These are phyloP conservation scores for Geotrichum armillariae DNA, from an alignment of 1,139 yeast species.

Conservation along the genomic window DNA sequence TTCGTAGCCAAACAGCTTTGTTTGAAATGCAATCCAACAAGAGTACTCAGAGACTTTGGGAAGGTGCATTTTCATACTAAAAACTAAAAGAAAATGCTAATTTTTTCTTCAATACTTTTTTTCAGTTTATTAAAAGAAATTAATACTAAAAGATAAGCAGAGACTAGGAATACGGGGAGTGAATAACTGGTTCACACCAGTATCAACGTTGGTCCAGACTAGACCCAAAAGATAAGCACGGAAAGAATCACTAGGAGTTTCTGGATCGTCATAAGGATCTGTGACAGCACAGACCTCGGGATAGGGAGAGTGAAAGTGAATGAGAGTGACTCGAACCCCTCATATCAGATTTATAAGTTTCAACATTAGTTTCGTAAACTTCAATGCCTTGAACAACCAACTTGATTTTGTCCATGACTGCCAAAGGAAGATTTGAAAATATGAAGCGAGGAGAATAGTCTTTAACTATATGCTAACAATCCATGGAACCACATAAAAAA, in stretches of 20 bases:
- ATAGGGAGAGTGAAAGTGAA: conserved; percentile 48
- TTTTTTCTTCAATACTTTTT: too few relatives aligned
- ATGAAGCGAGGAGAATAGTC: conserved; percentile 51
- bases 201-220: conserved; percentile 57
- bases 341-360: conserved; percentile 34
- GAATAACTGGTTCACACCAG: conserved; percentile 59
- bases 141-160: too few relatives aligned
- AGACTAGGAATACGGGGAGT: conserved; percentile 54
- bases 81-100: too few relatives aligned
- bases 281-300: conserved; percentile 52
- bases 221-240: conserved; percentile 56
- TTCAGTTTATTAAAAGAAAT: too few relatives aligned
- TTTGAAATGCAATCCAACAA: too few relatives aligned
- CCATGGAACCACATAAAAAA: too few relatives aligned
- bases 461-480: too few relatives aligned
- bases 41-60: too few relatives aligned
- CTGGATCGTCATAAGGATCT: conserved; percentile 48
- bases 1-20: too few relatives aligned
- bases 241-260: conserved; percentile 47
- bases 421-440: conserved; percentile 1
- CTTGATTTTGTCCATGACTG: background rate
- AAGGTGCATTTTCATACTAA: too few relatives aligned
- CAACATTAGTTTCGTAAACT: conserved; percentile 38
- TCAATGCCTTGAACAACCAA: conserved; percentile 71
- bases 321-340: conserved; percentile 47